Base-by-base conservation (phyloP, 2,329 filamentous ascomycete genomes). In the Colletotrichum melonis region DNA sequence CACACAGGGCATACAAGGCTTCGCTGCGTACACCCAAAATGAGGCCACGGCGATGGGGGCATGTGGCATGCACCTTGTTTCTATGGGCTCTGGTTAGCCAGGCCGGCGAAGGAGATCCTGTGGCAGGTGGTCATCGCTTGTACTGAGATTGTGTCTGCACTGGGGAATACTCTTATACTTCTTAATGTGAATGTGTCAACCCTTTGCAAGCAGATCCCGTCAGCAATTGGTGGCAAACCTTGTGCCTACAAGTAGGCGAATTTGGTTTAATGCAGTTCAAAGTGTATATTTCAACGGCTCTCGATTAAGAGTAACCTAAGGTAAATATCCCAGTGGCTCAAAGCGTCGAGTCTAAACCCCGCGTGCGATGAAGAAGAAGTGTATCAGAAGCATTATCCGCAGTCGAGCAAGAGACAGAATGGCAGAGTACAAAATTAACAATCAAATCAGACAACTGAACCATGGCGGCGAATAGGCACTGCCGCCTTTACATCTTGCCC, bases 401-500 rank as follows among this genome's bases (percentile, higher is more conserved):
- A 58, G n/a, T 32, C 24, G 55, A 56, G 55, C 68, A 49, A 26
- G 14, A 35, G 14, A 71, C 55, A 30, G n/a, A 14, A 69, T 32
- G 9, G n/a, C 32, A 63, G n/a, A 26, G 24, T 9, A 22, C 9
- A 19, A 35, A n/a, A 11, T n/a, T 3, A 49, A 32, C 30, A 9
- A 22, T 28, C 3, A 26, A 52, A 66, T 30, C 54, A 59, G 32
- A 59, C 52, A 11, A 74, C 22, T n/a, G 24, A 24, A 28, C 69
- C 75, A 74, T 75, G 26, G 19, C 52, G n/a, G 24, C 24, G 46
- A 24, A 14, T 42, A n/a, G 38, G 14, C 12, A 16, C 14, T 28
- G 4, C 19, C 19, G n/a, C 5, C 26, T 32, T 71, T 26, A 77
- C 72, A 30, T 79, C 74, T 84, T 86, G 4, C 85, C 86, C 73